These are phyloP conservation scores for Boletus huronensis DNA, from an alignment of 768 basidiomycete species.

Conservation along the genomic window DNA sequence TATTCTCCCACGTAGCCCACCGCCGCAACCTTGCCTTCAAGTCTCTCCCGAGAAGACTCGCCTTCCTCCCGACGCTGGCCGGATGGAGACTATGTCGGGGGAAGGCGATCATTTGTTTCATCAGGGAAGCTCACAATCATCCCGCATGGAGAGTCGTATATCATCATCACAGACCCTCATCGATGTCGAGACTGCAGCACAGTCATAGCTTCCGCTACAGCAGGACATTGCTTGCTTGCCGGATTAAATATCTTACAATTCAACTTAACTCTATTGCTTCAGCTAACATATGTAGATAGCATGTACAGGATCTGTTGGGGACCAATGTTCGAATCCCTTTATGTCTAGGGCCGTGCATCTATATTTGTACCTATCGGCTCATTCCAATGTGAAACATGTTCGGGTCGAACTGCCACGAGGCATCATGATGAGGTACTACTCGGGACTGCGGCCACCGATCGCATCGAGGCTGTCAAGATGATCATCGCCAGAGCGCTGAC, in stretches of 20 bases:
- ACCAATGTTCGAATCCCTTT: not conserved
- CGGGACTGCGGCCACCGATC: constrained; percentile 33
- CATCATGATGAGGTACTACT: constrained; percentile 7
- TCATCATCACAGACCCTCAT: constrained; percentile 29
- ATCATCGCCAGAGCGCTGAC: constrained; percentile 64
- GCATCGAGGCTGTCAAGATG: constrained; percentile 56
- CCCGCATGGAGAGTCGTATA: constrained; percentile 26
- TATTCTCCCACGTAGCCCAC: constrained; percentile 30
- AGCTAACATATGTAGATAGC: constrained; percentile 25
- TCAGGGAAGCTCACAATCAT: constrained; percentile 31
- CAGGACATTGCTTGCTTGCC: constrained; percentile 10
- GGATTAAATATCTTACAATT: constrained; percentile 25
- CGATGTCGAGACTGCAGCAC: constrained; percentile 24
- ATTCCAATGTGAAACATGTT: constrained; percentile 5
- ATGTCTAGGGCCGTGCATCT: constrained; percentile 1
- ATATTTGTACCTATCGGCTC: not conserved
- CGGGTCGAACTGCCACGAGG: not conserved
- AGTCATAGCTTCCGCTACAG: constrained; percentile 16
- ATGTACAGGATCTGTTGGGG: constrained; percentile 13
- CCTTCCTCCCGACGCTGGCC: constrained; percentile 35
- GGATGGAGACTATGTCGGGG: constrained; percentile 24
- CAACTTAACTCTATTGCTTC: constrained; percentile 31
- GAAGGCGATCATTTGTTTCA: constrained; percentile 21
- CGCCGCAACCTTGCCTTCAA: constrained; percentile 24
- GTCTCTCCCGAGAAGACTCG: constrained; percentile 46